These are phyloP conservation scores for Mrakia frigida DNA, from an alignment of 768 basidiomycete species.

Conservation along the genomic window DNA sequence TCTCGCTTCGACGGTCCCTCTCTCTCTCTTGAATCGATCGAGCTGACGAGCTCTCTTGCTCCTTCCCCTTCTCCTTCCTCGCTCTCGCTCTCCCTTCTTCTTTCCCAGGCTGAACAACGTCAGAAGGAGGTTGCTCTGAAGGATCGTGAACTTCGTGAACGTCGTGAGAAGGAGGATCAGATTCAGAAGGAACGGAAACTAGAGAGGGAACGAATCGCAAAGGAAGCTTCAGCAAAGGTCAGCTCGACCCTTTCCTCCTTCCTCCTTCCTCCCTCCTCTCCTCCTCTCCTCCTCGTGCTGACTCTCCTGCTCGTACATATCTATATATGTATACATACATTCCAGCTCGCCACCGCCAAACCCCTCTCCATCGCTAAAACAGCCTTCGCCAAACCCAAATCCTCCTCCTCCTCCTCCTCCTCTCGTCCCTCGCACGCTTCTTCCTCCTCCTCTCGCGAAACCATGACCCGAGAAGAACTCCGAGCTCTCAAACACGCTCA, in stretches of 20 bases:
- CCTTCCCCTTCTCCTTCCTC: not conserved
- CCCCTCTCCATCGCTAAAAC: not conserved
- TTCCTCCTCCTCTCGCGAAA: not conserved
- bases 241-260: not conserved
- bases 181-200: not conserved
- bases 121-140: not conserved
- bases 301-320: not conserved
- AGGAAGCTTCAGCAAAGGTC: constrained; percentile 2
- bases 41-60: not conserved
- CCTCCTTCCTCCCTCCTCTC: not conserved
- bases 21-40: too few species aligned
- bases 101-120: constrained; percentile 13
- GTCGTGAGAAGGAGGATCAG: not conserved
- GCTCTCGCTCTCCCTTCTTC: not conserved
- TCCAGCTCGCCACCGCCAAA: not conserved
- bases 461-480: constrained; percentile 21
- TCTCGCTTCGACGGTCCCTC: not conserved
- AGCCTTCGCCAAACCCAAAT: not conserved
- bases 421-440: not conserved
- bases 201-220: not conserved
- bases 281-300: not conserved
- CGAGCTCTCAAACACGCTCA: constrained; percentile 17
- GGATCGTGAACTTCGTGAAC: constrained; percentile 4
- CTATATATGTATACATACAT: too few species aligned
- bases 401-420: not conserved